Percentiles rank a stretch among this genome's conserved stretches.
Conservation (phyloP, 179 eudicot species). For the Corrigiola litoralis region DNA sequence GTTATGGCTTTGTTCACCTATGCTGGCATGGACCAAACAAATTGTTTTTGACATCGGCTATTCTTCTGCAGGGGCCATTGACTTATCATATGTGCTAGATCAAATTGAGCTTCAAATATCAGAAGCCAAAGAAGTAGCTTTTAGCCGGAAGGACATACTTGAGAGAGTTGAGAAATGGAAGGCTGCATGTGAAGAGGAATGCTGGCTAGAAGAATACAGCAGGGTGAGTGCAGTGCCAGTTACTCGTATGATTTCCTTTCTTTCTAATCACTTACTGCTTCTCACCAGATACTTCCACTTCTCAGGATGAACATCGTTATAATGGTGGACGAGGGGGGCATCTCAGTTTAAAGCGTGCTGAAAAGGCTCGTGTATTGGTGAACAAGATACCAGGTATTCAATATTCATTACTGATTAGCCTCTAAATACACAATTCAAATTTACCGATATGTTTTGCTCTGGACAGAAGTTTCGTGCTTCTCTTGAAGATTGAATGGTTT, state of each 20-base stretch:
- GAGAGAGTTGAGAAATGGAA: conserved; percentile 76
- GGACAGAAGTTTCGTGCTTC: neutral
- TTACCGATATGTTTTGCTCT: neutral
- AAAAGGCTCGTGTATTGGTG: conserved; percentile 65
- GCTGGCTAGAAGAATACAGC: conserved; percentile 85
- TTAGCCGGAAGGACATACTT: conserved; percentile 76
- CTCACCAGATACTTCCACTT: neutral
- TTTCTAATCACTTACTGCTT: neutral
- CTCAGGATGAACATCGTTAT: conserved; percentile 66
- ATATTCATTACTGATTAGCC: neutral
- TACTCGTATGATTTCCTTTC: neutral
- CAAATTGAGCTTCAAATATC: conserved; percentile 63
- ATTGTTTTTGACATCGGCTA: neutral
- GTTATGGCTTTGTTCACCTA: neutral
- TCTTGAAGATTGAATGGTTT: neutral
- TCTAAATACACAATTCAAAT: neutral
- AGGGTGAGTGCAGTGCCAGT: conserved; percentile 33
- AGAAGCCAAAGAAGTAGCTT: conserved; percentile 74
- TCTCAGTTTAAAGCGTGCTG: conserved; percentile 71
- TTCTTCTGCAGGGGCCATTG: conserved; percentile 44
- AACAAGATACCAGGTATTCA: conserved; percentile 65
- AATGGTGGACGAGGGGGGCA: conserved; percentile 85
- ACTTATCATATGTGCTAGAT: conserved; percentile 51
- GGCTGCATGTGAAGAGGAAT: conserved; percentile 79
- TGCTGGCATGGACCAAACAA: neutral